Evolutionary conservation across 768 basidiomycete genomes (phyloP).

Genomic region (Rhodosporidiobolus odoratus): DNA sequence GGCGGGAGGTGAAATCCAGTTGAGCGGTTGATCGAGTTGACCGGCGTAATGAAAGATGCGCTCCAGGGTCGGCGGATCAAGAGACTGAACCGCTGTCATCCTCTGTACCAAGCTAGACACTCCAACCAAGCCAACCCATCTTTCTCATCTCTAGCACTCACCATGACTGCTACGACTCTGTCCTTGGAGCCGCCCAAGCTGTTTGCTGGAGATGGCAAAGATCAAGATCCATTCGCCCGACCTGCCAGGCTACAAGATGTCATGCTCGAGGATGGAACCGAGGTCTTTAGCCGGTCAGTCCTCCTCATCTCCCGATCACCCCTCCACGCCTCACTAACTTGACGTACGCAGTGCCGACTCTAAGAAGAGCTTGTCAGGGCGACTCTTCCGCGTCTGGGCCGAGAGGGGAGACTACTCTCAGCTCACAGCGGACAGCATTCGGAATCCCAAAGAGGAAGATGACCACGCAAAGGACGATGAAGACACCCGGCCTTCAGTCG

Average conservation of each 20-base stretch:
- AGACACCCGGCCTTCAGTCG: conserved; percentile 10
- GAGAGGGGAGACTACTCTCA: conserved; percentile 38
- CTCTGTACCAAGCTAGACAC: too few relatives aligned
- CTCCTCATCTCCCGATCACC: neutral
- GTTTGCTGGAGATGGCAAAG: conserved; percentile 7
- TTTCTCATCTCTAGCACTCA: too few relatives aligned
- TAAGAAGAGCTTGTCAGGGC: conserved; percentile 16
- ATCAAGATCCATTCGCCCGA: conserved; percentile 21
- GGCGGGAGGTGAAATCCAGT: conserved; percentile 11
- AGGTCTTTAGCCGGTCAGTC: conserved; percentile 21
- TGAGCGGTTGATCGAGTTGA: too few relatives aligned
- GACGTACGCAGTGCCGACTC: conserved; percentile 1
- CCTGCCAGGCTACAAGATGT: conserved; percentile 22
- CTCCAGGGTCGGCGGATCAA: too few relatives aligned
- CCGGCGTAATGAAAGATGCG: neutral
- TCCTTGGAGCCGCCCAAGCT: conserved; percentile 28
- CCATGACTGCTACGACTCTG: neutral
- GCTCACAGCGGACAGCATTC: conserved; percentile 15
- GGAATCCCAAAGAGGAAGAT: neutral
- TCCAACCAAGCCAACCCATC: too few relatives aligned
- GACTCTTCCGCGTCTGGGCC: conserved; percentile 31
- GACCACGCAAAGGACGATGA: conserved; percentile 3
- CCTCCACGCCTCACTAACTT: neutral
- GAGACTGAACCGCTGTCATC: too few relatives aligned
- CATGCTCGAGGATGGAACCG: conserved; percentile 11